Evolutionary conservation across 345 rosid genomes (phyloP).

Genomic region (Boechera stricta): DNA sequence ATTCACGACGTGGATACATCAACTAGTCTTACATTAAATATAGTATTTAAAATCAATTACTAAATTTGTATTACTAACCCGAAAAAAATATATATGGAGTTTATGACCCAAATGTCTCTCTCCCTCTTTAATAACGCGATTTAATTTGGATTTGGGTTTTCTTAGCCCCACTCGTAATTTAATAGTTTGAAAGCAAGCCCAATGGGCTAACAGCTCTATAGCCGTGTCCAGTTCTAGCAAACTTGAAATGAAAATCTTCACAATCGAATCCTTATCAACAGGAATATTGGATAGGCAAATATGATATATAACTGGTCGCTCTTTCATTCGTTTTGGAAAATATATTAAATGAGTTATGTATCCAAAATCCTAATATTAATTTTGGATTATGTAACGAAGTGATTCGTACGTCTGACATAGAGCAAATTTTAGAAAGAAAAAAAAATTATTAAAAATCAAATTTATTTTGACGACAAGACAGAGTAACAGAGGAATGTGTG

Average conservation of each 20-base stretch:
- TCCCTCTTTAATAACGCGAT: neutral
- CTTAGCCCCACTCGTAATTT: neutral
- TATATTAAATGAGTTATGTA: neutral
- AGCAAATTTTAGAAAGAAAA: neutral
- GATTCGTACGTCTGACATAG: neutral
- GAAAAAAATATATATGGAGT: no score
- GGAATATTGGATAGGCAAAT: neutral
- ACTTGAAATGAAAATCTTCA: constrained; percentile 23
- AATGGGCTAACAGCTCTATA: neutral
- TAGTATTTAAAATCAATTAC: neutral
- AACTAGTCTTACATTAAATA: no score
- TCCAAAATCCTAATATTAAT: neutral
- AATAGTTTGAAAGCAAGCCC: neutral
- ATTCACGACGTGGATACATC: no score
- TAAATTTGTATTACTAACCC: neutral
- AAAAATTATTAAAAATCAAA: neutral
- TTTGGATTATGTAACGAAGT: neutral
- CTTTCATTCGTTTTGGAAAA: neutral
- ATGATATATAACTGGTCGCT: neutral
- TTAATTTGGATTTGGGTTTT: neutral
- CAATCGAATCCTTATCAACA: neutral
- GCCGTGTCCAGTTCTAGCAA: neutral
- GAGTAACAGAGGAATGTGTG: constrained; percentile 39
- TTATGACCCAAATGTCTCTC: neutral
- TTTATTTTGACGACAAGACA: constrained; percentile 19